Conservation (phyloP, 225 moss, liverwort and hornwort genomes). For the Antitrichia curtipendula region DNA sequence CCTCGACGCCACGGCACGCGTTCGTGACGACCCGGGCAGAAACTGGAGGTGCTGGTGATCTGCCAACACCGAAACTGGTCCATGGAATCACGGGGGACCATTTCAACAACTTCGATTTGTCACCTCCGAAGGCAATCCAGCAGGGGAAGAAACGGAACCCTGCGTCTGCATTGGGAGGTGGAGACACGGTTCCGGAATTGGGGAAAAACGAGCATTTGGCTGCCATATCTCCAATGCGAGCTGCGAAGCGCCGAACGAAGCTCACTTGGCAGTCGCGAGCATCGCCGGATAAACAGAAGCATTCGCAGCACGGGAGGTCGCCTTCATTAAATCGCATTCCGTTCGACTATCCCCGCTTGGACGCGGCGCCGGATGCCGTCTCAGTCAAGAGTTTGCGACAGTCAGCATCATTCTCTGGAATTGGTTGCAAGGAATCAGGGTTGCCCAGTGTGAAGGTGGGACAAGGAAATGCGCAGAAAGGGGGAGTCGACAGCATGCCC, state of each 20-base stretch:
- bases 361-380: not conserved
- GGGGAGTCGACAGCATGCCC: constrained; percentile 22
- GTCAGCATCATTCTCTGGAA: constrained; percentile 39
- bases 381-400: constrained; percentile 17
- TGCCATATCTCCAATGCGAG: constrained; percentile 13
- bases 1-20: constrained; percentile 1
- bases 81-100: not conserved
- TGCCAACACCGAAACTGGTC: not conserved
- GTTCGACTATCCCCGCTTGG: constrained; percentile 2
- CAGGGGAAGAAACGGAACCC: constrained; percentile 23
- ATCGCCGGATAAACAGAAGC: constrained; percentile 14
- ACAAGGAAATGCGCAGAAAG: constrained; percentile 1
- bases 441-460: not conserved
- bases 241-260: constrained; percentile 31
- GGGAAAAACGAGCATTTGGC: not conserved
- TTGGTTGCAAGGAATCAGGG: constrained; percentile 18
- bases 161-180: not conserved
- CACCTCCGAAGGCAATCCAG: constrained; percentile 22
- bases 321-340: constrained; percentile 15
- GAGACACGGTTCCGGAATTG: not conserved
- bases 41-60: not conserved
- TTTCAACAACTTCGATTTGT: constrained; percentile 10
- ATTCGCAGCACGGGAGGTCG: constrained; percentile 14
- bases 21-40: constrained; percentile 29
- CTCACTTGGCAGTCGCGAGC: constrained; percentile 39